phyloP scores from a whole-genome alignment of 169 alveolate species.

The Cyclospora cayetanensis region DNA sequence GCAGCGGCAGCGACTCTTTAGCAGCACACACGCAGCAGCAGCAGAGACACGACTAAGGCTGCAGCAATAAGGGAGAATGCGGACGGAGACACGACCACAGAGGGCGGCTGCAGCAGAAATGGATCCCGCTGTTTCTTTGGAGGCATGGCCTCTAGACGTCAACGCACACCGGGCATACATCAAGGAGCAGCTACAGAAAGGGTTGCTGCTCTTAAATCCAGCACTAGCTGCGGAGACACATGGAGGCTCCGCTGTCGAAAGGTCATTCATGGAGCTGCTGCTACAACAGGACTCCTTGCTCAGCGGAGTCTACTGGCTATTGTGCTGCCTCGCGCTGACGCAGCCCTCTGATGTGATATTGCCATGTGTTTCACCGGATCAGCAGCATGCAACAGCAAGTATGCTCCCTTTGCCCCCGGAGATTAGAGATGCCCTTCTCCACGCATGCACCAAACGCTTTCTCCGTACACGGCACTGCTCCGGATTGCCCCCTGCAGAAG shows the following conservation, averaged over 20 bases:
- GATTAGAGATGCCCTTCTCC: background rate
- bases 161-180: conserved; percentile 31
- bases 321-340: too few species aligned
- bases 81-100: too few species aligned
- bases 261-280: conserved; percentile 40
- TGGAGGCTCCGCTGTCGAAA: background rate
- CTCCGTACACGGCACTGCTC: conserved; percentile 28
- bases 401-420: background rate
- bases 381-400: background rate
- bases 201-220: background rate
- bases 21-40: too few species aligned
- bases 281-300: conserved; percentile 42
- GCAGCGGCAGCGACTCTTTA: too few species aligned
- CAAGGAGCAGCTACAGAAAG: conserved; percentile 19
- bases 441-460: background rate
- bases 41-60: too few species aligned
- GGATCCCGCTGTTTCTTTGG: too few species aligned
- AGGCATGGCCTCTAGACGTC: conserved; percentile 36
- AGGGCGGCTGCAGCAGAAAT: too few species aligned
- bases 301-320: too few species aligned
- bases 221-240: background rate
- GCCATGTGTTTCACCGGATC: background rate
- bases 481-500: conserved; percentile 23
- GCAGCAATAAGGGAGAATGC: too few species aligned
- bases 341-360: too few species aligned